phyloP scores from a whole-genome alignment of 2,329 filamentous ascomycete genomes.

The Hypoxylon sp. region DNA sequence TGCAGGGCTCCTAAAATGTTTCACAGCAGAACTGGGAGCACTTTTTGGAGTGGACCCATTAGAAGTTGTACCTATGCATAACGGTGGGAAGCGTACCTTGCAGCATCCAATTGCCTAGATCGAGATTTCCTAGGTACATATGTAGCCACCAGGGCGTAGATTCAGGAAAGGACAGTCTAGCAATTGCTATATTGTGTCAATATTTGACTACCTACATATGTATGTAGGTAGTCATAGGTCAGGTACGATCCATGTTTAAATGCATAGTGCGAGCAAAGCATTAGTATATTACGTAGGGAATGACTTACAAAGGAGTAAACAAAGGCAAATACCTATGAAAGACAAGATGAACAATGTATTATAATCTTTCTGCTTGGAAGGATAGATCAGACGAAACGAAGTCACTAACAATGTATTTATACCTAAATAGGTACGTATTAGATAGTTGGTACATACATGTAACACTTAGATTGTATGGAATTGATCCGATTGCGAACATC shows the following conservation, averaged over 20 bases:
- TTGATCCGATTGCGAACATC: too few relatives aligned
- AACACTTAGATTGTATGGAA: too few relatives aligned
- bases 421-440: too few relatives aligned
- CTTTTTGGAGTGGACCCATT: neutral
- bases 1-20: slow-evolving; percentile 19
- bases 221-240: neutral
- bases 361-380: too few relatives aligned
- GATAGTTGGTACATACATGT: too few relatives aligned
- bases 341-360: too few relatives aligned
- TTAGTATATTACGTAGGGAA: too few relatives aligned
- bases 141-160: neutral
- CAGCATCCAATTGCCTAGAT: too few relatives aligned
- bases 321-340: too few relatives aligned
- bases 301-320: too few relatives aligned
- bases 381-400: too few relatives aligned
- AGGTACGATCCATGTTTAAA: neutral
- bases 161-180: neutral
- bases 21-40: slow-evolving; percentile 13
- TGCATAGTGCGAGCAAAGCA: neutral
- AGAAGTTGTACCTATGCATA: neutral
- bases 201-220: neutral
- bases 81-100: neutral
- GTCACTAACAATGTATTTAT: too few relatives aligned
- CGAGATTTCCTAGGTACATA: neutral
- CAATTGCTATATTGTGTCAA: neutral